Evolutionary conservation across 345 rosid species (phyloP).

Genomic region (Camelina sativa): DNA sequence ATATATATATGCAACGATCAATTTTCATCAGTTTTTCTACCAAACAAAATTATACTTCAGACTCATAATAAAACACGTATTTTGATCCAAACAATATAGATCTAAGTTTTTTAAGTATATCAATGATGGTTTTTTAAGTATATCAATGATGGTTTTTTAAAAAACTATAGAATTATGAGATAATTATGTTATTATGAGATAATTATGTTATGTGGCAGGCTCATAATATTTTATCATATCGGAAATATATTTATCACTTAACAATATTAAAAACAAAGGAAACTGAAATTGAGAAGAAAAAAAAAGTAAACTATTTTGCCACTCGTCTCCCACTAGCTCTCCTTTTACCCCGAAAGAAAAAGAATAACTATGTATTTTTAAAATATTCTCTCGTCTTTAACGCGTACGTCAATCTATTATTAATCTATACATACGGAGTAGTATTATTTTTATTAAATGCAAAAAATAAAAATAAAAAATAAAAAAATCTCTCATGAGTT

Average conservation of each 20-base stretch:
- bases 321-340: slow-evolving; percentile 46
- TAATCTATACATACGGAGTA: background rate
- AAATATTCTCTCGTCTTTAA: slow-evolving; percentile 28
- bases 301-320: slow-evolving; percentile 40
- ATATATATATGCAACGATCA: slow-evolving; percentile 23
- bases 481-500: slow-evolving; percentile 7
- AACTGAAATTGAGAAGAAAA: slow-evolving; percentile 16
- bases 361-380: slow-evolving; percentile 7
- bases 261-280: slow-evolving; percentile 1
- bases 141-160: background rate
- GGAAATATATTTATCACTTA: background rate
- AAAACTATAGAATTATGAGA: background rate
- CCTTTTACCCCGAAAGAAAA: background rate
- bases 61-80: background rate
- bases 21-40: background rate
- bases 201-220: background rate
- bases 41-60: background rate
- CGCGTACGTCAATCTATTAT: slow-evolving; percentile 21
- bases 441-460: slow-evolving; percentile 8
- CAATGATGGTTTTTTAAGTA: background rate
- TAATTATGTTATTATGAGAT: background rate
- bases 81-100: too few relatives aligned
- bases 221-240: background rate
- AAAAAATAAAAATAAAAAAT: background rate
- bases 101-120: background rate